Conservation (phyloP, 2,329 filamentous ascomycete genomes). For the Botrytis galanthina region DNA sequence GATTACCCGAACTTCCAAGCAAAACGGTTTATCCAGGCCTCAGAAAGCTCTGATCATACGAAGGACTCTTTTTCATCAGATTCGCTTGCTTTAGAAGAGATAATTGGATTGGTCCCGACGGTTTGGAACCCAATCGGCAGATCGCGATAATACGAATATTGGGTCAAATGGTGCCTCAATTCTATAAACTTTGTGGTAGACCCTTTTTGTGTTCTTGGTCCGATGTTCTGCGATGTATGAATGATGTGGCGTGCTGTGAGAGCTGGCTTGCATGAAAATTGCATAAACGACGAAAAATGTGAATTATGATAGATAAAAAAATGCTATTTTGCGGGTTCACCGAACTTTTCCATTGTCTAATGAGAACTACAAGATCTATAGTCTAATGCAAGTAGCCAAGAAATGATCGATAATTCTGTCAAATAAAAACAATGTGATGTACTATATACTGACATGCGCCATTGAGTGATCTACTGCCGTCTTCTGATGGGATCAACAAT, state of each 20-base stretch:
- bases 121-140: conserved; percentile 14
- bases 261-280: background rate
- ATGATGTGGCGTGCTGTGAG: background rate
- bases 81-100: background rate
- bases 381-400: background rate
- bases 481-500: conserved; percentile 32
- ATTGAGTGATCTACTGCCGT: conserved; percentile 19
- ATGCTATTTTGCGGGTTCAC: background rate
- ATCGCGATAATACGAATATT: background rate
- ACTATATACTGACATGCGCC: conserved; percentile 1
- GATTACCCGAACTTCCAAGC: background rate
- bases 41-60: background rate
- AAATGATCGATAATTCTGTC: background rate
- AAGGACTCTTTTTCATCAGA: background rate
- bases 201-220: background rate
- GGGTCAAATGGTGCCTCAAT: background rate
- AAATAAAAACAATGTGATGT: conserved; percentile 5
- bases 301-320: background rate
- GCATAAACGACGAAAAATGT: background rate
- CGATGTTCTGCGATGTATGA: background rate
- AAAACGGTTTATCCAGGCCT: background rate
- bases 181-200: background rate
- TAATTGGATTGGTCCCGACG: background rate
- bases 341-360: background rate
- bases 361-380: background rate